Evolutionary conservation across 345 rosid genomes (phyloP), one percentile per base, ranked within the genome.

Genomic region (Citrus australasica): DNA sequence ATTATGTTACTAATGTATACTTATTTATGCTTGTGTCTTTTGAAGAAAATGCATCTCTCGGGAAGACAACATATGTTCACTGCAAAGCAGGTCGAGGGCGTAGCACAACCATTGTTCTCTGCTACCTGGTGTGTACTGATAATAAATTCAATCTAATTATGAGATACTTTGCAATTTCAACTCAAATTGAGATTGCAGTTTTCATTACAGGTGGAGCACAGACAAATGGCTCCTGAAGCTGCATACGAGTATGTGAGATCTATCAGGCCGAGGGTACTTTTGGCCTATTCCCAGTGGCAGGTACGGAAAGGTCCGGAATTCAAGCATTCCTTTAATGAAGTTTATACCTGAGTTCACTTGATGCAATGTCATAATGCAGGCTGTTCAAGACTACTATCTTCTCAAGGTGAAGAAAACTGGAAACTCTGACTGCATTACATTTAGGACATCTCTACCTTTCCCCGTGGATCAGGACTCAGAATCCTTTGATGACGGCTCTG

Each of bases 21-120:
- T 68, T 65, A 17, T 74, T 48, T 9, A 67, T 37, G 21, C 22
- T 14, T 7, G 8, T 37, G 67, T n/a, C 14, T 62, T 42, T 27
- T 84, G 82, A 40, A 95, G 99, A 85, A 72, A 95, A 95, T 85
- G 93, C 78, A 28, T 81, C 78, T 38, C 66, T 53, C 53, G 91
- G 92, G 73, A 82, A 79, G 80, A 90, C 92, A 48, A 92, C 97
- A 4, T 95, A 93, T 56, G 97, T 95, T 70, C 99, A 95, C 80
- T 94, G 99, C 87, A 95, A 95, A 85, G 99, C 99, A 53, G 99
- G 99, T 55, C 87, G 98, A 42, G 99, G 99, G 28, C 97, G 99
- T 67, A 95, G 98, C 85, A 93, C 99, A 33, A 91, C 98, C 62
- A 71, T 95, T 71, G 98, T 93, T 78, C 81, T 95, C 53, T 94